Evolutionary conservation across 129 eudicot genomes (phyloP).

Genomic region (Flaveria trinervia): DNA sequence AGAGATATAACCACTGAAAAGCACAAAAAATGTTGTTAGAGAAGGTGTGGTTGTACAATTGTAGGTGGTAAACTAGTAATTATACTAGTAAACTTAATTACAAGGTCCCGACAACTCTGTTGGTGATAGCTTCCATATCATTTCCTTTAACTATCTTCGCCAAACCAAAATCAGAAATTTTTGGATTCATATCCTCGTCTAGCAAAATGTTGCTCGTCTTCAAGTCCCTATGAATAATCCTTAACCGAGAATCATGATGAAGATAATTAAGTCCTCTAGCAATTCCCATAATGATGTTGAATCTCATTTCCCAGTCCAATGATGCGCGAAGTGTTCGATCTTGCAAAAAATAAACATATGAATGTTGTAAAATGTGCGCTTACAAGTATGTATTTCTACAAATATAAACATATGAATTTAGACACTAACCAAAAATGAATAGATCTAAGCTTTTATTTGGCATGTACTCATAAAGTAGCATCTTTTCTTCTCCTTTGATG

Average conservation of each 20-base stretch:
- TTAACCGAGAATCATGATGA: slow-evolving; percentile 21
- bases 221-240: slow-evolving; percentile 15
- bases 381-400: background rate
- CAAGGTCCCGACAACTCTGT: slow-evolving; percentile 40
- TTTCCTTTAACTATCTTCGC: slow-evolving; percentile 38
- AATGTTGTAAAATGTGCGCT: background rate
- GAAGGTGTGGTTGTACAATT: background rate
- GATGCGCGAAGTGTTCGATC: background rate
- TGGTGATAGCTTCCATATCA: slow-evolving; percentile 37
- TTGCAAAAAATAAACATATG: background rate
- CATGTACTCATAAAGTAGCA: slow-evolving; percentile 23
- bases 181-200: slow-evolving; percentile 41
- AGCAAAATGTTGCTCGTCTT: slow-evolving; percentile 35
- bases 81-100: slow-evolving; percentile 8
- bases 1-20: slow-evolving; percentile 37
- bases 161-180: slow-evolving; percentile 43
- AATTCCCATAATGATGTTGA: slow-evolving; percentile 22
- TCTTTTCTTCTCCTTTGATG: slow-evolving; percentile 27
- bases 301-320: slow-evolving; percentile 11
- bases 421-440: slow-evolving; percentile 3
- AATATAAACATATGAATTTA: background rate
- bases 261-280: slow-evolving; percentile 28
- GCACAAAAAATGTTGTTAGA: slow-evolving; percentile 1
- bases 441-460: slow-evolving; percentile 7
- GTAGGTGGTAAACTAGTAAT: background rate